Conservation (phyloP, 805 yeast species). For the Ascoidea tarda region DNA sequence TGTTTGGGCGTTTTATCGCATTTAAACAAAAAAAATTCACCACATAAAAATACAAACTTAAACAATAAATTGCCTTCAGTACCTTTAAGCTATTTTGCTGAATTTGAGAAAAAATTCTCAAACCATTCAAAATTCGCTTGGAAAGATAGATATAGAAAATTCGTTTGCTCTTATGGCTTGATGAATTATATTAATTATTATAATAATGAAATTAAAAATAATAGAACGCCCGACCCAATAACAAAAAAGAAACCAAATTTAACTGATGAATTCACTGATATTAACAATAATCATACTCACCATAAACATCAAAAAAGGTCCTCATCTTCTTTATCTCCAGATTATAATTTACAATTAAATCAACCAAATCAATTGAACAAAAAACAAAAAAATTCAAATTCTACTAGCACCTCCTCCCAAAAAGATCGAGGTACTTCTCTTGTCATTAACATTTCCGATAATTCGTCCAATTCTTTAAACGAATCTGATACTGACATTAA, state of each 20-base stretch:
- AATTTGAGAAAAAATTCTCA: slow-evolving; percentile 22
- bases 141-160: slow-evolving; percentile 71
- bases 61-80: slow-evolving; percentile 17
- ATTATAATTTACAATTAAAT: neutral
- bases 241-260: slow-evolving; percentile 31
- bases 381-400: neutral
- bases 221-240: slow-evolving; percentile 38
- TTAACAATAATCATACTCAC: neutral
- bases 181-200: slow-evolving; percentile 40
- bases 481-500: neutral
- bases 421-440: too few relatives aligned
- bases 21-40: too few relatives aligned
- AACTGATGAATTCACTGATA: neutral
- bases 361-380: neutral
- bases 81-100: slow-evolving; percentile 26
- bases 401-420: neutral
- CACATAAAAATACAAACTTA: neutral
- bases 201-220: slow-evolving; percentile 24
- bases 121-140: slow-evolving; percentile 56
- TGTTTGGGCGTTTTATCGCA: slow-evolving; percentile 18
- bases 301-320: too few relatives aligned
- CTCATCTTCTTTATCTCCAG: too few relatives aligned
- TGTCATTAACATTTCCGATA: neutral
- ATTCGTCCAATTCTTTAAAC: neutral
- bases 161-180: slow-evolving; percentile 46